Evolutionary conservation across 2,329 filamentous ascomycete genomes (phyloP).

Genomic region (Apiospora koreana): DNA sequence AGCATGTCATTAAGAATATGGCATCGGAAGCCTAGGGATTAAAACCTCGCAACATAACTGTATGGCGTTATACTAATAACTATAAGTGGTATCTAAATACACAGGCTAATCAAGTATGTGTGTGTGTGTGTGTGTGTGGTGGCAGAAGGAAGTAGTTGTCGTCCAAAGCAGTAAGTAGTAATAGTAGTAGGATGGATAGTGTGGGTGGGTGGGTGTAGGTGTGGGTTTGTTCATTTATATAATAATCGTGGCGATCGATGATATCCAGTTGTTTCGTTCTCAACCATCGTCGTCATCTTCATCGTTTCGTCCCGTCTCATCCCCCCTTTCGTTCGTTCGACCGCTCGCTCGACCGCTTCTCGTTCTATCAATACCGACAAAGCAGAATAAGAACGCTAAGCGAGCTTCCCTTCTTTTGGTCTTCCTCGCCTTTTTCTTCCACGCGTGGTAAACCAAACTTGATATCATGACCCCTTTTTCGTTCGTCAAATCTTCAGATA

Average conservation of each 20-base stretch:
- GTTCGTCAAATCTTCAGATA: neutral
- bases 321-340: neutral
- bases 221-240: neutral
- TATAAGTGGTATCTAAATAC: slow-evolving; percentile 5
- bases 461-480: neutral
- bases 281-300: neutral
- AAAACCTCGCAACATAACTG: neutral
- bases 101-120: neutral
- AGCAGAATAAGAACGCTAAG: neutral
- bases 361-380: neutral
- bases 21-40: neutral
- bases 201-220: neutral
- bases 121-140: neutral
- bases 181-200: neutral
- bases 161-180: neutral
- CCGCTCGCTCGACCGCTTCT: neutral
- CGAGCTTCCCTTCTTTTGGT: neutral
- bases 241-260: neutral
- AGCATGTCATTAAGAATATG: neutral
- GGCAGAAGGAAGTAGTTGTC: neutral
- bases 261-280: neutral
- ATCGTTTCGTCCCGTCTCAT: neutral
- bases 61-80: neutral
- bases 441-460: neutral
- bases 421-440: neutral